A percentile compares a stretch with the other conserved stretches of the same genome.
These are phyloP conservation scores for Trichothecium roseum DNA, from an alignment of 2,329 filamentous ascomycete species.

Conservation along the genomic window DNA sequence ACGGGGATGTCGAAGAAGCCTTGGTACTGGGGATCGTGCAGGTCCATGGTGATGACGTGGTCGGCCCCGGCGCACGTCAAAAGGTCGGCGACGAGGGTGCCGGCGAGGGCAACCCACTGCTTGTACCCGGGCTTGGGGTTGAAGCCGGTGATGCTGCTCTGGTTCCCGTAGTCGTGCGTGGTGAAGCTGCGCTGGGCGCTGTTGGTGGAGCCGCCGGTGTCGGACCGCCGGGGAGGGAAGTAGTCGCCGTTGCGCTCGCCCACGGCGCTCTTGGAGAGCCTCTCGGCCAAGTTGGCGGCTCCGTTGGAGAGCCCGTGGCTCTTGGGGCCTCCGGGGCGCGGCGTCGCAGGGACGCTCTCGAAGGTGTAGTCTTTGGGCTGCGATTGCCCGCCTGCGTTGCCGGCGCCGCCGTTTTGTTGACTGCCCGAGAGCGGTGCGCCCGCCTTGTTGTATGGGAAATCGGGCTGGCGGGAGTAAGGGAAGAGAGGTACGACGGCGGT, in stretches of 20 bases:
- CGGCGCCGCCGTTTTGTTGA: conserved; percentile 20
- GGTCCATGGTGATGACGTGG: conserved; percentile 95
- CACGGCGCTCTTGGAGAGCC: conserved; percentile 58
- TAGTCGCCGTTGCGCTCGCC: conserved; percentile 26
- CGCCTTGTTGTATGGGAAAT: conserved; percentile 92
- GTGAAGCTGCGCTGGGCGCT: conserved; percentile 41
- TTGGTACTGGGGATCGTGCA: conserved; percentile 94
- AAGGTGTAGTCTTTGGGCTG: conserved; percentile 64
- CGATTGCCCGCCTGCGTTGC: not conserved
- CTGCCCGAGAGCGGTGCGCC: conserved; percentile 77
- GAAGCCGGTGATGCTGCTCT: conserved; percentile 44
- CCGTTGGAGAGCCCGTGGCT: conserved; percentile 57
- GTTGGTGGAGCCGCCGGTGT: conserved; percentile 17
- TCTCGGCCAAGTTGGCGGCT: conserved; percentile 58
- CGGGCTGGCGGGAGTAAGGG: conserved; percentile 91
- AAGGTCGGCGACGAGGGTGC: conserved; percentile 87
- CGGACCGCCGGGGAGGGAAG: conserved; percentile 20
- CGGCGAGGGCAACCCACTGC: conserved; percentile 97
- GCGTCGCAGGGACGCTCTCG: conserved; percentile 83
- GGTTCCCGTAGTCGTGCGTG: conserved; percentile 56
- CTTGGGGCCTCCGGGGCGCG: conserved; percentile 59
- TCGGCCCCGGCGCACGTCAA: conserved; percentile 93
- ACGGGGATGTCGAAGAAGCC: conserved; percentile 98
- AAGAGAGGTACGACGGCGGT: conserved; percentile 92
- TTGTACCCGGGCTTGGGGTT: conserved; percentile 88